Base-by-base conservation (phyloP, 371 early-diverging fungal species). In the Circinella minor region DNA sequence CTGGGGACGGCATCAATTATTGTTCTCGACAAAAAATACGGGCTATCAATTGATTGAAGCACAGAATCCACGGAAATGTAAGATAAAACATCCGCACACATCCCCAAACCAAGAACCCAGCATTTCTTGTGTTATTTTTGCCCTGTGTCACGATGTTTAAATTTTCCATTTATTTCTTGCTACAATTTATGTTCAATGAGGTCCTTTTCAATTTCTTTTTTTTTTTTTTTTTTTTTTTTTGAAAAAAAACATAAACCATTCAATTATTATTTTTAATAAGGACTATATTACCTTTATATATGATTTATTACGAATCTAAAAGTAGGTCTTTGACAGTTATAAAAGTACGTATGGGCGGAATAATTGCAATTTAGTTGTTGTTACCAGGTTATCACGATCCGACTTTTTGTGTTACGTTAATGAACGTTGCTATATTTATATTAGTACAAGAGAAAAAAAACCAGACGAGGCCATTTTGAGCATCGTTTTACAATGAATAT, bases 11-110 rank as follows among this genome's bases (percentile, higher is more conserved):
- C 27, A 27, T 48, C 46, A 36, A 65, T 49, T 48, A 48, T 64
- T 64, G 64, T 64, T 64, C 57, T 57, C 57, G 36, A 57, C 43
- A 43, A 43, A 43, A 9, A n/a, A 18, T 36, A 64, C 43, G 47
- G 47, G 47, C 43, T 9, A 39, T 36, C 37, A 65, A 51, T 65
- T 49, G 37, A 65, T 65, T 36, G 65, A 64, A 36, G 65, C 65
- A 65, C 65, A 65, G 65, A 65, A 65, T 49, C 65, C 37, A 47
- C 51, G 54, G 65, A 65, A 65, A 65, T 36, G 57, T 57, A 57
- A 57, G 57, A 57, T 57, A 57, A 43, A 57, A 57, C 57, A n/a
- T n/a, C 57, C 34, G 34, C 34, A 57, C 34, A 2, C 27, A 27
- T 27, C 27, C 27, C n/a, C 55, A 8, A 55, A 55, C 20, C 55